These are phyloP conservation scores for Pyrrhoderma noxium DNA, from an alignment of 1,284 basidiomycete genomes.

Conservation along the genomic window DNA sequence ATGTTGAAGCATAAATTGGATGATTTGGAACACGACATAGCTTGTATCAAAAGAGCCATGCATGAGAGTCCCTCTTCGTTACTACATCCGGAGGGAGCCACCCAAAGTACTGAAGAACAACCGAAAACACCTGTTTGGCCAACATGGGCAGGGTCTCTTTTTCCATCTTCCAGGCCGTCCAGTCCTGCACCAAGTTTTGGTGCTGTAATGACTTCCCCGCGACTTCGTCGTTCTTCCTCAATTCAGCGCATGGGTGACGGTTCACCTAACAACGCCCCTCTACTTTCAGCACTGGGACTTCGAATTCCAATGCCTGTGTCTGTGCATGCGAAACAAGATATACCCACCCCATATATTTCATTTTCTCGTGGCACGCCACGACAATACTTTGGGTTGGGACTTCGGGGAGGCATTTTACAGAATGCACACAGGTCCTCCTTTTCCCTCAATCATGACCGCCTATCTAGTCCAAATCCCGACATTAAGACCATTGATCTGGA, in stretches of 20 bases:
- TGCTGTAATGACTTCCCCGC: slow-evolving; percentile 56
- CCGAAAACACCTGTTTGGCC: slow-evolving; percentile 39
- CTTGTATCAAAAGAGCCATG: slow-evolving; percentile 50
- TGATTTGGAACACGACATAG: slow-evolving; percentile 78
- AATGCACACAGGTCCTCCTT: slow-evolving; percentile 1
- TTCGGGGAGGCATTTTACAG: slow-evolving; percentile 7
- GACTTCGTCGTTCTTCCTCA: slow-evolving; percentile 42
- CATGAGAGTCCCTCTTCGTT: slow-evolving; percentile 33
- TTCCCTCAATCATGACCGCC: neutral
- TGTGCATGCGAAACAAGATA: slow-evolving; percentile 3
- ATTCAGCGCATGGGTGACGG: slow-evolving; percentile 26
- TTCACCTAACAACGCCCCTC: slow-evolving; percentile 31
- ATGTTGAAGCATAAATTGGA: slow-evolving; percentile 55
- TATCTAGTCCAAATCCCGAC: neutral
- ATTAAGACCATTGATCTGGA: slow-evolving; percentile 1
- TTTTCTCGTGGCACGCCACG: slow-evolving; percentile 1
- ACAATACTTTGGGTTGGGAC: slow-evolving; percentile 12
- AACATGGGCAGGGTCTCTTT: slow-evolving; percentile 45
- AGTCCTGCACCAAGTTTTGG: slow-evolving; percentile 54
- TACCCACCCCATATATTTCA: neutral
- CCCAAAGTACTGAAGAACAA: slow-evolving; percentile 11
- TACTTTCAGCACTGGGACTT: slow-evolving; percentile 42
- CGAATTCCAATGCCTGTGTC: slow-evolving; percentile 53
- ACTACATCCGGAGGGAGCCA: slow-evolving; percentile 18
- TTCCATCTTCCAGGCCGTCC: slow-evolving; percentile 34